phyloP scores from a whole-genome alignment of 306 rosid species.

The Acacia crassicarpa region DNA sequence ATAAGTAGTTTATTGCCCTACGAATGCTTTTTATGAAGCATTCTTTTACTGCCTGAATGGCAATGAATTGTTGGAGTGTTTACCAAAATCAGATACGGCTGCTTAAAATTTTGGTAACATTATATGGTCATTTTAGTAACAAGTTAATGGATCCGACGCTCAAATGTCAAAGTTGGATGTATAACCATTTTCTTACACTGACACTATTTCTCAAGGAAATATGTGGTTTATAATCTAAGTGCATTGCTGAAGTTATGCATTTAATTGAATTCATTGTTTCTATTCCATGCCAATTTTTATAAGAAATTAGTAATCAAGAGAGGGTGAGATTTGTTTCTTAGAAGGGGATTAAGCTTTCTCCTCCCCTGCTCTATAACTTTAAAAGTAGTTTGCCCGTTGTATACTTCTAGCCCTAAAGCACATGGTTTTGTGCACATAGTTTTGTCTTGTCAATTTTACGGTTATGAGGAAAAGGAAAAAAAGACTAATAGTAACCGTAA shows the following conservation, averaged over 20 bases:
- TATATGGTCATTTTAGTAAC: neutral
- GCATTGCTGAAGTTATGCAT: neutral
- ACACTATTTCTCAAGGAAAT: neutral
- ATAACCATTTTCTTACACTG: neutral
- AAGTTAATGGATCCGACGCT: neutral
- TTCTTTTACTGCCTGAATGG: neutral
- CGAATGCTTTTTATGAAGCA: neutral
- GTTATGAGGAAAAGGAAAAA: neutral
- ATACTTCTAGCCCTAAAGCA: neutral
- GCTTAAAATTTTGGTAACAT: neutral
- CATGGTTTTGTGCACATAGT: neutral
- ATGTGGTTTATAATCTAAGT: neutral
- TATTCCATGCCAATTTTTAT: neutral
- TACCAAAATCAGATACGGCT: neutral
- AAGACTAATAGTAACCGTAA: neutral
- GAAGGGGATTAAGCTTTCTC: constrained; percentile 17
- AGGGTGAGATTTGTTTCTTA: constrained; percentile 1
- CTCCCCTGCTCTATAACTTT: constrained; percentile 5
- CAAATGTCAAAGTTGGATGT: neutral
- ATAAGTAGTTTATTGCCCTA: neutral
- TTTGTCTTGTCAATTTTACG: neutral
- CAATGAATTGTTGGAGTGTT: neutral
- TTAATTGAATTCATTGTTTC: constrained; percentile 1
- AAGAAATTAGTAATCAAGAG: neutral
- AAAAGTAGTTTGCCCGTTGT: neutral